These are phyloP conservation scores for Tetrahymena thermophila DNA, from an alignment of 73 alveolate species.

Conservation along the genomic window DNA sequence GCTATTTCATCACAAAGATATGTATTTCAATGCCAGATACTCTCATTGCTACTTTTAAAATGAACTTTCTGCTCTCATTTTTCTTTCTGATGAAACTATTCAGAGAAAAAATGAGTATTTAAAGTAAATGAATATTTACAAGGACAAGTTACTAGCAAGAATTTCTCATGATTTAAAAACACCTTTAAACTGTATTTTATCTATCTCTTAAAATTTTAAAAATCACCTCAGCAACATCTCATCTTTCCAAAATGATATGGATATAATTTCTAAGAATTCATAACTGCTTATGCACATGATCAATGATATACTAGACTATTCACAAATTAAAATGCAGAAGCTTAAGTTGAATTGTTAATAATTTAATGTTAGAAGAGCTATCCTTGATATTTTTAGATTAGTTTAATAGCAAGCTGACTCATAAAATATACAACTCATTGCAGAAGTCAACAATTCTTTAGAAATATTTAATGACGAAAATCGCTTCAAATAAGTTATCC, in stretches of 20 bases:
- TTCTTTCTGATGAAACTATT: background rate
- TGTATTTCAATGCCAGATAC: background rate
- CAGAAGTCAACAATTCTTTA: background rate
- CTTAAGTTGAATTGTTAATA: background rate
- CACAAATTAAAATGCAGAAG: background rate
- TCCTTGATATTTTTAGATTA: background rate
- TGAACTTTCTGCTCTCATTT: background rate
- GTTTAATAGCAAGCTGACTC: background rate
- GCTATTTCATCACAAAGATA: background rate
- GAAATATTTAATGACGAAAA: background rate
- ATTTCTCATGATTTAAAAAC: conserved; percentile 6
- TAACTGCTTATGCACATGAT: background rate
- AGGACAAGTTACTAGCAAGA: background rate
- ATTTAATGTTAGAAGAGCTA: background rate
- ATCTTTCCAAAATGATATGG: background rate
- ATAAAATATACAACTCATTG: background rate
- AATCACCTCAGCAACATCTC: background rate
- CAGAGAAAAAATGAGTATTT: background rate
- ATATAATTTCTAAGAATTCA: background rate
- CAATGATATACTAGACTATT: background rate
- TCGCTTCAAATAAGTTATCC: background rate
- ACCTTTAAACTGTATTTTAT: background rate
- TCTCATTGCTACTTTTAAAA: background rate
- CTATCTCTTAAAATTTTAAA: background rate
- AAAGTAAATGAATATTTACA: background rate